Evolutionary conservation across 2,329 filamentous ascomycete species (phyloP), one percentile per base, ranked within the genome.

Genomic region (Ceratocystis papillata): DNA sequence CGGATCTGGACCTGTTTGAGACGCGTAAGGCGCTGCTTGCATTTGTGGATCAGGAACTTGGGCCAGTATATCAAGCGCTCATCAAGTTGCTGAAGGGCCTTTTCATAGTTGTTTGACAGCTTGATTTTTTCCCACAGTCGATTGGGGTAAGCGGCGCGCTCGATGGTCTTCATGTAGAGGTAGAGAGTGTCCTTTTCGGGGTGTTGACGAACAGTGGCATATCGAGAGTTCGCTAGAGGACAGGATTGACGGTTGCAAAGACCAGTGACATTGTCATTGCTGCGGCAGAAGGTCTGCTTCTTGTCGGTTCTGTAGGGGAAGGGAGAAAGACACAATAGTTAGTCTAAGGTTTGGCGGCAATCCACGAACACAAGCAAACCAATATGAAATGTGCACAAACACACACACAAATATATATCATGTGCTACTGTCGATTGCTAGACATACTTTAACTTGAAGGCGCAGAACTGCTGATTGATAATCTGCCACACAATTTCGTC

Each of bases 401-500:
- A 57, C 17, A 5, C 10, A 12, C 10, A 4, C 8, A 41, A 12
- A 41, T 15, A 41, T 8, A 41, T 15, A 41, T 15, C 37, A 41
- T 45, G 22, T 64, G 46, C 20, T 55, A 7, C 20, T 37, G 41
- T 5, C 10, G 45, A 5, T 12, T 53, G 25, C 7, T 33, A 17
- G 28, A 72, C 83, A 71, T 78, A 90, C 85, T 96, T 96, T 71
- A 97, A 81, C 75, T 96, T 96, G 81, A 92, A 97, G 63, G 88
- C 87, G 79, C 94, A 97, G 75, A 94, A 95, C 74, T 93, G 89
- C 77, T 94, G 89, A 77, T 96, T 95, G 71, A 96, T 96, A 67
- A 96, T 89, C 75, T 92, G 87, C 94, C 94, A 99, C 70, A 97
- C 87, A 70, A 97, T 95, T 77, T 97, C 93, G 80, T 97, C 93